phyloP scores from a whole-genome alignment of 73 alveolate genomes.

The Paramecium bursaria region DNA sequence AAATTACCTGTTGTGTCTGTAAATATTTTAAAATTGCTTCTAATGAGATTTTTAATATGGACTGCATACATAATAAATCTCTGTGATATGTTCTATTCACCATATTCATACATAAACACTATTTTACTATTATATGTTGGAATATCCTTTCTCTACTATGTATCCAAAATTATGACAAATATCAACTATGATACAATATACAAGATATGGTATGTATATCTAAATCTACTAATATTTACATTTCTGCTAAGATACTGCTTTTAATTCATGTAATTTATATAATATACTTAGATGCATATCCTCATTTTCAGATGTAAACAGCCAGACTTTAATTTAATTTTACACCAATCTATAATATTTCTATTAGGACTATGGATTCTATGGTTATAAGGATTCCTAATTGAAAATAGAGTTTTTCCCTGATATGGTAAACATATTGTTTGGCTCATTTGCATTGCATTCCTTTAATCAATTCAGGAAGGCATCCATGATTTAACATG shows the following conservation, averaged over 20 bases:
- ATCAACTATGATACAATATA: background rate
- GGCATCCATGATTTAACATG: background rate
- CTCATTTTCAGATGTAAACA: slow-evolving; percentile 10
- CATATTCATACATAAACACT: slow-evolving; percentile 11
- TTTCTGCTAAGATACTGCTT: slow-evolving; percentile 15
- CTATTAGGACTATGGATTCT: slow-evolving; percentile 32
- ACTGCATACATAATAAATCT: slow-evolving; percentile 3
- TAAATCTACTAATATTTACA: background rate
- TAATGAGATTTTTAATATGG: slow-evolving; percentile 37
- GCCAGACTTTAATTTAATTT: background rate
- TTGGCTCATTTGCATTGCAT: slow-evolving; percentile 36
- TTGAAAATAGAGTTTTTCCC: slow-evolving; percentile 35
- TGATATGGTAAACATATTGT: slow-evolving; percentile 33
- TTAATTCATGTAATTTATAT: slow-evolving; percentile 36
- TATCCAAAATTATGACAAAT: background rate
- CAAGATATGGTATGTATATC: background rate
- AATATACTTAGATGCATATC: too few species aligned
- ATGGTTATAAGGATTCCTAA: background rate
- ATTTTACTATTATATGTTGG: slow-evolving; percentile 30
- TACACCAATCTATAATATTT: slow-evolving; percentile 9
- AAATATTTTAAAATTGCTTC: too few species aligned
- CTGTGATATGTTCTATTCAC: slow-evolving; percentile 13
- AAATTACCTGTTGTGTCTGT: too few species aligned
- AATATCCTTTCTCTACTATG: slow-evolving; percentile 21
- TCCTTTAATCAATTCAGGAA: background rate